Conservation (phyloP, 345 rosid genomes). For the Odontarrhena argentea region DNA sequence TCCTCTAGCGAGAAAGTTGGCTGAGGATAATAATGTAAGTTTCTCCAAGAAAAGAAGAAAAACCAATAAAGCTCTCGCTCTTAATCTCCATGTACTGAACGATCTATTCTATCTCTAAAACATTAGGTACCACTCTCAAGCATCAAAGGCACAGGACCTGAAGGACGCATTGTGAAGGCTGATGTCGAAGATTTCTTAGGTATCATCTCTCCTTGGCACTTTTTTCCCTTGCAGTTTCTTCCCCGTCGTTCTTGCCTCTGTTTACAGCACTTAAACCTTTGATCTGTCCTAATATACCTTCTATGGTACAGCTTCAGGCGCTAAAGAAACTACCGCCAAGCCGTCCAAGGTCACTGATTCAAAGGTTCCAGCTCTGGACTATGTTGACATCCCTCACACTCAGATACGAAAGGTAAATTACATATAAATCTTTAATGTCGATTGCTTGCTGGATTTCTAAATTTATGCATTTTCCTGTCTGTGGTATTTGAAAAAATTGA, state of each 20-base stretch:
- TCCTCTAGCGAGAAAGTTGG: conserved; percentile 88
- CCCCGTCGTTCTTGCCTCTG: neutral
- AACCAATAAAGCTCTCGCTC: conserved; percentile 4
- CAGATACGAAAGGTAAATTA: conserved; percentile 80
- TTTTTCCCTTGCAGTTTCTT: conserved; percentile 1
- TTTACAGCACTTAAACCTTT: conserved; percentile 18
- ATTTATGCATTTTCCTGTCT: no score
- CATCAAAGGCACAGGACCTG: conserved; percentile 93
- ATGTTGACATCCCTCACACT: conserved; percentile 78
- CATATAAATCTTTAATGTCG: conserved; percentile 10
- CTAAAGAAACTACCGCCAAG: conserved; percentile 60
- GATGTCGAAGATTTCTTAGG: conserved; percentile 94
- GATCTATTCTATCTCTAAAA: conserved; percentile 21
- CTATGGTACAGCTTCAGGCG: conserved; percentile 62
- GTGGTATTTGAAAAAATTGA: neutral
- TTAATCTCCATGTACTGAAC: conserved; percentile 6
- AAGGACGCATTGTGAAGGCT: conserved; percentile 84
- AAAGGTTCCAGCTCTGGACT: conserved; percentile 57
- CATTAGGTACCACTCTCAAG: conserved; percentile 74
- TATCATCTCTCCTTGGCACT: conserved; percentile 37
- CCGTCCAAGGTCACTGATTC: conserved; percentile 49
- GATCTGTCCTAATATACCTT: conserved; percentile 24
- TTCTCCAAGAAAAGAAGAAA: neutral
- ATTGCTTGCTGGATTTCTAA: neutral
- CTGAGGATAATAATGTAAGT: conserved; percentile 81